Evolutionary conservation across 1,284 basidiomycete species (phyloP), one percentile per base, ranked within the genome.

Genomic region (Trichosporon coremiiforme): DNA sequence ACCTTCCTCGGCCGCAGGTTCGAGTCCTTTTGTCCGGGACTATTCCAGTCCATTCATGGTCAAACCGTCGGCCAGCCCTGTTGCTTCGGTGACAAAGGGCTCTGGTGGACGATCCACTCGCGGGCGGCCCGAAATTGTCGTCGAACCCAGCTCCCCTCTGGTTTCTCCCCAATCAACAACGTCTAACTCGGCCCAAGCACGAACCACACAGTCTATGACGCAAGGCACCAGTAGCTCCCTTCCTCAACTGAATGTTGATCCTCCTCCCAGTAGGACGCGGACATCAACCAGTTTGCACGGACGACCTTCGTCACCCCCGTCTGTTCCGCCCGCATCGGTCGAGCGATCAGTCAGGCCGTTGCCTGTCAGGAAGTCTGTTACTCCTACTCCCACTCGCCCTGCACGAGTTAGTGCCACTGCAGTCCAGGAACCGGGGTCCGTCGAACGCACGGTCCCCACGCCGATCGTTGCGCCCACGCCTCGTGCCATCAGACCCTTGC

Each of bases 31-130:
- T 60, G 20, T 60, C 7, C 57, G 57, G 6, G 57, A 60, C 15
- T 33, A 60, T 15, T 60, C 57, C 17, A 60, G 57, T 15, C 57
- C 57, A 13, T 60, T 60, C 29, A 33, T 60, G 57, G 57, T 60
- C 4, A 17, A 60, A 22, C 13, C 29, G 17, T 17, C 57, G 15
- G 29, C 15, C 17, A 33, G 57, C 22, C 31, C 57, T 2, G 31
- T n/a, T 9, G 31, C 29, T 3, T 35, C 57, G 7, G 57, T 9
- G 5, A 6, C 31, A 60, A 33, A 7, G 4, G n/a, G 57, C 31
- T 60, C 57, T 4, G 57, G 29, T 31, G 57, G 31, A 15, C 57
- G 57, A 15, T 33, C 57, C 2, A 12, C 31, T 13, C 25, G 57
- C 5, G 1, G 7, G 8, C 57, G 35, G 13, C 57, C 57, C 1